These are phyloP conservation scores for Flaveria sonorensis DNA, from an alignment of 129 eudicot genomes.

Conservation along the genomic window DNA sequence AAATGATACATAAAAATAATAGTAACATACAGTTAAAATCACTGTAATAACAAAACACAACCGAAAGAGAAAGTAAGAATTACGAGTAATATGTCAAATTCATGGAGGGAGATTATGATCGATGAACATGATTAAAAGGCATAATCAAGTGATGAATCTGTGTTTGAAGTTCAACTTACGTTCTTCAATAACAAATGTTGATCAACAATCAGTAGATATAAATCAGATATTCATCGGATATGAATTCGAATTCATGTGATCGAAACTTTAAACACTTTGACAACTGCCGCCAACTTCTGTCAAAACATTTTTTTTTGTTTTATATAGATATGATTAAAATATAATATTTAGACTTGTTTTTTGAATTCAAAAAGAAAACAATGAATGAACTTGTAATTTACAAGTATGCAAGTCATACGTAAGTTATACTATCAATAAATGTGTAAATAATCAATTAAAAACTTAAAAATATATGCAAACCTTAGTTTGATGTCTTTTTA, in stretches of 20 bases:
- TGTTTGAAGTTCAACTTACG: background rate
- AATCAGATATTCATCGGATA: background rate
- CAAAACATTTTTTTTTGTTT: no score
- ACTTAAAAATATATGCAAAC: no score
- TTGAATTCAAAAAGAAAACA: no score
- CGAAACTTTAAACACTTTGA: background rate
- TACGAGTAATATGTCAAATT: background rate
- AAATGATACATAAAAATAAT: background rate
- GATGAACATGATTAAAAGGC: no score
- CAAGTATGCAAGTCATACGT: no score
- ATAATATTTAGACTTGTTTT: no score
- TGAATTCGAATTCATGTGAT: background rate
- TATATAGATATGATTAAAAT: no score
- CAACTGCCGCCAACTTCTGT: constrained; percentile 28
- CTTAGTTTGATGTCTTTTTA: no score
- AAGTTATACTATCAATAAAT: no score
- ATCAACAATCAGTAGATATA: background rate
- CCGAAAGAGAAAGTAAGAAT: no score
- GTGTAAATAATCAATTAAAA: no score
- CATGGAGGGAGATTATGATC: background rate
- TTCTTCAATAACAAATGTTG: background rate
- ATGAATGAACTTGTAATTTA: no score
- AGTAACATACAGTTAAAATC: background rate
- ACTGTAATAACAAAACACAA: background rate
- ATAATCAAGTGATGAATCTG: background rate